phyloP scores from a whole-genome alignment of 2,329 filamentous ascomycete species.

The Diaporthe vexans region DNA sequence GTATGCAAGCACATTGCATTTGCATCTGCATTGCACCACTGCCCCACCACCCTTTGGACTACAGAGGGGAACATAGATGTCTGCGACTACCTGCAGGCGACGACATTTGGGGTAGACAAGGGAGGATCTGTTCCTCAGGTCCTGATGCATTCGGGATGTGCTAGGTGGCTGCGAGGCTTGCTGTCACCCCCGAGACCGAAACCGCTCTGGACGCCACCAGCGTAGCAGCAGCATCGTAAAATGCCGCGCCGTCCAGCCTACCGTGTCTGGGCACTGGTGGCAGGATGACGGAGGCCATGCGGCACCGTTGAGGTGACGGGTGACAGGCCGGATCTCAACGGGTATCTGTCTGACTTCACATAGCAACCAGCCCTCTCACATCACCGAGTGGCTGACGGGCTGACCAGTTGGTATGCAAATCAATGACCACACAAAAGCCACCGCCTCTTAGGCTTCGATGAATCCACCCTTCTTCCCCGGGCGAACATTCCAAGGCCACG shows the following conservation, averaged over 20 bases:
- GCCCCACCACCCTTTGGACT: background rate
- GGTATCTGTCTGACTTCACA: background rate
- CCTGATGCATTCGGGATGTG: background rate
- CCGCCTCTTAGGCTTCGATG: background rate
- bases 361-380: background rate
- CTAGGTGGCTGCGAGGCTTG: conserved; percentile 18
- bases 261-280: background rate
- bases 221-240: background rate
- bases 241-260: background rate
- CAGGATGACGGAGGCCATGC: background rate
- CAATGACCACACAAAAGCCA: background rate
- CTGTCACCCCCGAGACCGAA: conserved; percentile 29
- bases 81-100: conserved; percentile 4
- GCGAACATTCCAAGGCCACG: conserved; percentile 23
- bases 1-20: conserved; percentile 9
- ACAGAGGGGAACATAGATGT: background rate
- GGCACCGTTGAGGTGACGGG: background rate
- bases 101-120: background rate
- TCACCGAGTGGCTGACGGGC: conserved; percentile 2
- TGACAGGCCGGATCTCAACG: background rate
- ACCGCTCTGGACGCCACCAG: conserved; percentile 16
- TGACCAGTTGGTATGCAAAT: conserved; percentile 25
- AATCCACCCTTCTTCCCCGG: background rate
- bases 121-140: background rate
- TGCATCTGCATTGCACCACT: conserved; percentile 24